Evolutionary conservation across 495 filamentous ascomycete species (phyloP).

Genomic region (Hypoxylon crocopeplum): DNA sequence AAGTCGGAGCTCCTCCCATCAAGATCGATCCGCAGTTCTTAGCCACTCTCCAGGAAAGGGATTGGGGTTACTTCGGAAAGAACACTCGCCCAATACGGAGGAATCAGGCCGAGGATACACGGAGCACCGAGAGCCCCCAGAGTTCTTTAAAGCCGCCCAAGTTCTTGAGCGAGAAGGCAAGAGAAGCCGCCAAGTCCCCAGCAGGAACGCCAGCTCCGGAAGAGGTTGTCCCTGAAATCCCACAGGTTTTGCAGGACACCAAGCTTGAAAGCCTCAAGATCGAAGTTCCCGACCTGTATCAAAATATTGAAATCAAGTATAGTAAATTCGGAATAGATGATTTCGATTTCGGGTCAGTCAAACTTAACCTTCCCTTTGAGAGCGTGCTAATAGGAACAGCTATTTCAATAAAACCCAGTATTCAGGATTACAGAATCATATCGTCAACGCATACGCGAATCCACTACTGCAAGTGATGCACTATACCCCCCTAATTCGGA

Average conservation of each 20-base stretch:
- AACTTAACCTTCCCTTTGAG: not conserved
- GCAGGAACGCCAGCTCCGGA: slow-evolving; percentile 65
- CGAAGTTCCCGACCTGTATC: slow-evolving; percentile 85
- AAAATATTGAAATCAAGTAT: slow-evolving; percentile 94
- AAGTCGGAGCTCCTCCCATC: slow-evolving; percentile 80
- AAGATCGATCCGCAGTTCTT: slow-evolving; percentile 78
- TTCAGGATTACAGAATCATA: slow-evolving; percentile 94
- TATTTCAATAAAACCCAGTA: slow-evolving; percentile 91
- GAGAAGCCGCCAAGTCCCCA: slow-evolving; percentile 64
- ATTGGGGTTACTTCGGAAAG: slow-evolving; percentile 75
- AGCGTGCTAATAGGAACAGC: slow-evolving; percentile 48
- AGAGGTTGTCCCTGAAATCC: slow-evolving; percentile 58
- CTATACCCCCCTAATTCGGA: slow-evolving; percentile 86
- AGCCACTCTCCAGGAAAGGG: slow-evolving; percentile 67
- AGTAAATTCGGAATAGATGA: slow-evolving; percentile 97
- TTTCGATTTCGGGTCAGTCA: slow-evolving; percentile 88
- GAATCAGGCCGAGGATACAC: slow-evolving; percentile 84
- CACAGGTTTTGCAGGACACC: slow-evolving; percentile 55
- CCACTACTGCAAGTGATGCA: slow-evolving; percentile 89
- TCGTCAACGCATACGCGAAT: slow-evolving; percentile 95
- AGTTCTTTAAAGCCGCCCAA: slow-evolving; percentile 70
- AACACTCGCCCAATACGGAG: slow-evolving; percentile 76
- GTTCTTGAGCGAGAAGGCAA: slow-evolving; percentile 90
- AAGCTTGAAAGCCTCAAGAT: slow-evolving; percentile 66
- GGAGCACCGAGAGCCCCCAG: slow-evolving; percentile 62